phyloP scores from a whole-genome alignment of 495 filamentous ascomycete species.

The Patellaria atrata region DNA sequence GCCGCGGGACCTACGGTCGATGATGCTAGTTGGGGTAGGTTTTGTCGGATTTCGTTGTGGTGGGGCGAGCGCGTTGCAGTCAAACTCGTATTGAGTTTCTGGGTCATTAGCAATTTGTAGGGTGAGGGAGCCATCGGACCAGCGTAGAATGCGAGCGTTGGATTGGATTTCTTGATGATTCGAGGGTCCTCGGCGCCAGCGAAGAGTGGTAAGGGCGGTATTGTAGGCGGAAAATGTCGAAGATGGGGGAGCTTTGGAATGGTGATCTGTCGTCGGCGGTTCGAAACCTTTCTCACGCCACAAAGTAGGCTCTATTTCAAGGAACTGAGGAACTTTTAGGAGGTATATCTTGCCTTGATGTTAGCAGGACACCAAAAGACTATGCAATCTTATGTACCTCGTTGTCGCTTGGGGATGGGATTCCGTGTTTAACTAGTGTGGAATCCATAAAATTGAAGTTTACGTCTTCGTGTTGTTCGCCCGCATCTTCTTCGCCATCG shows the following conservation, averaged over 20 bases:
- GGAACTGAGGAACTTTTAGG: conserved; percentile 63
- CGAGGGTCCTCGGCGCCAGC: conserved; percentile 54
- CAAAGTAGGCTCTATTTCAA: conserved; percentile 57
- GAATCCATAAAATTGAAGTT: conserved; percentile 21
- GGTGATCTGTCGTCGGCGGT: conserved; percentile 42
- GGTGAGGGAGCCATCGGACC: conserved; percentile 76
- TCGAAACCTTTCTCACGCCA: conserved; percentile 63
- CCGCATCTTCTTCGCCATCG: conserved; percentile 17
- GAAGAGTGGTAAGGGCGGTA: conserved; percentile 51
- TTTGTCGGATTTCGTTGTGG: conserved; percentile 33
- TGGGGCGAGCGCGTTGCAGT: conserved; percentile 61
- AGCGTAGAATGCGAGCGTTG: conserved; percentile 62
- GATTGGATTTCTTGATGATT: conserved; percentile 48
- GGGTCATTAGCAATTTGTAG: conserved; percentile 60
- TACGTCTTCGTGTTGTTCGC: conserved; percentile 13
- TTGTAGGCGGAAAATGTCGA: conserved; percentile 42
- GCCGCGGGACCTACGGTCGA: background rate
- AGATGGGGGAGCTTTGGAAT: conserved; percentile 27
- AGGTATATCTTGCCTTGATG: conserved; percentile 47
- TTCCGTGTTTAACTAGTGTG: conserved; percentile 36
- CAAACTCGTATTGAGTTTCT: conserved; percentile 63
- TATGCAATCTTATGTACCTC: conserved; percentile 15
- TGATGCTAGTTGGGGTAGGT: conserved; percentile 33
- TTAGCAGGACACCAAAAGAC: background rate
- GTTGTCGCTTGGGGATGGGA: conserved; percentile 54